Conservation (phyloP, 1,139 yeast genomes). For the Spathaspora jeffriesii region DNA sequence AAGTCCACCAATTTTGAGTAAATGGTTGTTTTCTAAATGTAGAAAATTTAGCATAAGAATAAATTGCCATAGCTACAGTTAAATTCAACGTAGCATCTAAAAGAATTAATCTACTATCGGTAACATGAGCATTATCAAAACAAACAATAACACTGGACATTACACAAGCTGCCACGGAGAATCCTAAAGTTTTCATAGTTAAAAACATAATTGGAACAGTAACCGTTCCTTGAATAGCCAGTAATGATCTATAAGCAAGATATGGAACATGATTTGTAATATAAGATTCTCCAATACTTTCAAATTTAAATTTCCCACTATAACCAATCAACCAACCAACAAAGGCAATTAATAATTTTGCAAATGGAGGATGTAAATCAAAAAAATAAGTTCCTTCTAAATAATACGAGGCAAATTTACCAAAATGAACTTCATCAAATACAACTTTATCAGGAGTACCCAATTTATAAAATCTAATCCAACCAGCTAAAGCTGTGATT, state of each 20-base stretch:
- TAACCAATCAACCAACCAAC: constrained; percentile 91
- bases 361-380: constrained; percentile 98
- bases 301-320: constrained; percentile 89
- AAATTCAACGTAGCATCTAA: constrained; percentile 88
- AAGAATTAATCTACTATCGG: constrained; percentile 86
- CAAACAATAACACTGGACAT: constrained; percentile 82
- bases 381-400: constrained; percentile 84
- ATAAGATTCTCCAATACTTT: constrained; percentile 86
- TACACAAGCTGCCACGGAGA: constrained; percentile 74
- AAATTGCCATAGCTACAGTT: constrained; percentile 78
- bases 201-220: constrained; percentile 82
- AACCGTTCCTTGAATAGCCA: constrained; percentile 80
- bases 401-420: constrained; percentile 91
- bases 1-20: constrained; percentile 75
- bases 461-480: constrained; percentile 70
- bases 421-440: constrained; percentile 98
- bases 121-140: constrained; percentile 88
- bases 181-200: constrained; percentile 83
- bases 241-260: constrained; percentile 78
- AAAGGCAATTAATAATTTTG: constrained; percentile 86
- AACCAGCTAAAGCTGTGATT: constrained; percentile 67
- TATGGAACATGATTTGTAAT: constrained; percentile 80
- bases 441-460: constrained; percentile 85
- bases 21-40: constrained; percentile 72
- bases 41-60: constrained; percentile 76